phyloP scores from a whole-genome alignment of 768 basidiomycete species.

The Gloeophyllum trabeum region DNA sequence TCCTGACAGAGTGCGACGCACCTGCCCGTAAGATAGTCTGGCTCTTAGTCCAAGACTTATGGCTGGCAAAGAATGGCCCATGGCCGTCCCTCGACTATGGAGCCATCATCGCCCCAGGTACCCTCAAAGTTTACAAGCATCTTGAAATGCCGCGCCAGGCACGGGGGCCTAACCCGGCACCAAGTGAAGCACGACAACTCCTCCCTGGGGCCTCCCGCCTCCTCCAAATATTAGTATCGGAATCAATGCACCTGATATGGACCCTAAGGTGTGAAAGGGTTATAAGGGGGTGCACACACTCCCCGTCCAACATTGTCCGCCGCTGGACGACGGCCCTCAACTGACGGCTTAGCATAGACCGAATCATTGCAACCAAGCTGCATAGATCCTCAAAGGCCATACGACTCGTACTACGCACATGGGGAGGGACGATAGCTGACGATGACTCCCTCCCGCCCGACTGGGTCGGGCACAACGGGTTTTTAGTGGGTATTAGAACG shows the following conservation, averaged over 20 bases:
- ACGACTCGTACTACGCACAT: neutral
- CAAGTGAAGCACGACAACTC: neutral
- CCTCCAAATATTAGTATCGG: constrained; percentile 1
- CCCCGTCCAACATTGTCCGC: neutral
- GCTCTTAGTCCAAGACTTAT: constrained; percentile 3
- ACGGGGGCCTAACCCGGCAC: too few species aligned
- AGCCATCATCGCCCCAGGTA: neutral
- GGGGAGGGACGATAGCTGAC: neutral
- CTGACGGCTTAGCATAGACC: neutral
- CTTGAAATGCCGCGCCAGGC: neutral
- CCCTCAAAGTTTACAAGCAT: neutral
- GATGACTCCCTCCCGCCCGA: neutral
- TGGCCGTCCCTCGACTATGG: constrained; percentile 3
- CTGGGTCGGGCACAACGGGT: neutral
- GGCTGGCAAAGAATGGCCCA: neutral
- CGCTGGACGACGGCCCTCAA: neutral
- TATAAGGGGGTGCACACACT: neutral
- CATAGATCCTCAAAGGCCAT: neutral
- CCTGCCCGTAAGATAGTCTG: constrained; percentile 3
- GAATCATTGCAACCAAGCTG: neutral
- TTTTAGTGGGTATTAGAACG: constrained; percentile 4
- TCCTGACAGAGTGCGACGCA: constrained; percentile 8
- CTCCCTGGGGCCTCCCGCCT: neutral
- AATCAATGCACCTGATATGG: constrained; percentile 4
- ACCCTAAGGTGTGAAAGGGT: neutral